These are phyloP conservation scores for Musa balbisiana DNA, from an alignment of 202 grass and related monocot species.

Conservation along the genomic window DNA sequence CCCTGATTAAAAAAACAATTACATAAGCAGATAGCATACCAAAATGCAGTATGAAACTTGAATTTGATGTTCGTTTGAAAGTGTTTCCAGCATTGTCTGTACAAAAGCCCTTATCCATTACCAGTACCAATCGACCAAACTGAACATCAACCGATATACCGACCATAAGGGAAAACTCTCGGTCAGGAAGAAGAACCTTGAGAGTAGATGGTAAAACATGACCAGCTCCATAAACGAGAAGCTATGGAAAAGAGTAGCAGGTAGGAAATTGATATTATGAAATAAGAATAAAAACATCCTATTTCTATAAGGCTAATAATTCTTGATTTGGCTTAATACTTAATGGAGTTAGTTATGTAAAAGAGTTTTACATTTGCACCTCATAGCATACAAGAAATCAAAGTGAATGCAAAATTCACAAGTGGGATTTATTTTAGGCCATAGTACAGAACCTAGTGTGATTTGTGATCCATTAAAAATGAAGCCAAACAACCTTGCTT, in stretches of 20 bases:
- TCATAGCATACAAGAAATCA: no score
- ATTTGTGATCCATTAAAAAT: not conserved
- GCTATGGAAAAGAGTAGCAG: slow-evolving; percentile 29
- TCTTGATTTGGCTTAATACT: not conserved
- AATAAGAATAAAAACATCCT: no score
- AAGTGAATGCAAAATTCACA: not conserved
- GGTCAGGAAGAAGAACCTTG: slow-evolving; percentile 36
- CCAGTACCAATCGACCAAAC: slow-evolving; percentile 72
- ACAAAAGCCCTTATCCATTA: slow-evolving; percentile 67
- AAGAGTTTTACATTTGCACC: no score
- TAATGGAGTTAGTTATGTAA: not conserved
- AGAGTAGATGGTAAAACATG: slow-evolving; percentile 61
- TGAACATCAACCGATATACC: slow-evolving; percentile 29
- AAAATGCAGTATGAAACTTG: slow-evolving; percentile 60
- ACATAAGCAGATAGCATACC: slow-evolving; percentile 35
- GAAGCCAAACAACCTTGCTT: not conserved
- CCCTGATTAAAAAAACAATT: not conserved
- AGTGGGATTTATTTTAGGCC: not conserved
- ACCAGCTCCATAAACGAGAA: slow-evolving; percentile 70
- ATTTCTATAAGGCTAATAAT: not conserved
- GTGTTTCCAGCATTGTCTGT: slow-evolving; percentile 59
- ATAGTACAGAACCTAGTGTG: not conserved
- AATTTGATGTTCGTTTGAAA: slow-evolving; percentile 73
- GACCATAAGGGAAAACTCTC: slow-evolving; percentile 54
- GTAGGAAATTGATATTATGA: not conserved